These are phyloP conservation scores for Arthrinium puccinioides DNA, from an alignment of 2,329 filamentous ascomycete genomes.

Conservation along the genomic window DNA sequence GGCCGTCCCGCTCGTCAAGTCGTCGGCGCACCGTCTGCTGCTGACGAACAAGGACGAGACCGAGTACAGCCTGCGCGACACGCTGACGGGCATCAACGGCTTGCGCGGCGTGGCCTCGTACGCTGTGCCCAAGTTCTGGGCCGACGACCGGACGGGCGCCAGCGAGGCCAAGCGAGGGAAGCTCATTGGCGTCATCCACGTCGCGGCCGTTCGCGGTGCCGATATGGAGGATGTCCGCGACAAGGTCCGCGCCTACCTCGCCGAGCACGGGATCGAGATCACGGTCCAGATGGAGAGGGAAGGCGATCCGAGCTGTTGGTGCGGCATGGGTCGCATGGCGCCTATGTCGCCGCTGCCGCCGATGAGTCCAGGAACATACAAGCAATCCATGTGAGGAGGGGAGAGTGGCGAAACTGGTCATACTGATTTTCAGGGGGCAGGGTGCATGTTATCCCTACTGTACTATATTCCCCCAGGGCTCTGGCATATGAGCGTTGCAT, in stretches of 20 bases:
- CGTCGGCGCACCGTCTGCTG: constrained; percentile 74
- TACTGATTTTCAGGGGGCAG: too few species aligned
- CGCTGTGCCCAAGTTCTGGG: constrained; percentile 84
- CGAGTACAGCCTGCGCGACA: constrained; percentile 84
- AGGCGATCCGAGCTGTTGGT: constrained; percentile 62
- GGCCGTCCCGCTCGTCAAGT: constrained; percentile 78
- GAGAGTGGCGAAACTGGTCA: too few species aligned
- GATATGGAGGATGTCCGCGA: constrained; percentile 78
- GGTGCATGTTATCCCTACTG: too few species aligned
- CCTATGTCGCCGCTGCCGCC: constrained; percentile 22
- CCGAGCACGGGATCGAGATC: constrained; percentile 67
- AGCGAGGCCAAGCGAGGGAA: constrained; percentile 31
- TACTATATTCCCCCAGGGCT: too few species aligned
- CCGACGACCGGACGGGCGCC: constrained; percentile 58
- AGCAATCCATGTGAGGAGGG: too few species aligned
- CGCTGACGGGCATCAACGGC: constrained; percentile 73
- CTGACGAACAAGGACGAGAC: constrained; percentile 77
- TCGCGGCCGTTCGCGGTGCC: constrained; percentile 65
- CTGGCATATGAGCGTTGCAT: too few species aligned
- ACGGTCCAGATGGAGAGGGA: constrained; percentile 85
- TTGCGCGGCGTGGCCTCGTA: constrained; percentile 82
- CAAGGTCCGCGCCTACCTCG: constrained; percentile 65
- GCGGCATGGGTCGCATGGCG: constrained; percentile 33
- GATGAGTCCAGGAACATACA: constrained; percentile 9
- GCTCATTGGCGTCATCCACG: constrained; percentile 78